Conservation (phyloP, 2,329 filamentous ascomycete species). For the Neonectria hederae region DNA sequence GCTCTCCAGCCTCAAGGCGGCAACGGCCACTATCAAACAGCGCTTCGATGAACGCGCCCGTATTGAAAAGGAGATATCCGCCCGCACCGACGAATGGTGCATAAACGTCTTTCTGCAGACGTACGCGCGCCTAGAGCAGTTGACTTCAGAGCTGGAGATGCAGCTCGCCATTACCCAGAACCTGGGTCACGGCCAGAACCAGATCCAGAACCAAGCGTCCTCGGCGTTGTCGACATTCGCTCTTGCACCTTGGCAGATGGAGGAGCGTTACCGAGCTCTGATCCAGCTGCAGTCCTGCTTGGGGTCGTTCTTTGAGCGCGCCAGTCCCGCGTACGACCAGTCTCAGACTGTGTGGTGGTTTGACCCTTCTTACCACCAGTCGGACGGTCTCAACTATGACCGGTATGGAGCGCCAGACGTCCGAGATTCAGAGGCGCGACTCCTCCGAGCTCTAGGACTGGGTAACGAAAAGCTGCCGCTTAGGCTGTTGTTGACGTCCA, state of each 20-base stretch:
- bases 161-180: slow-evolving; percentile 22
- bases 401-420: slow-evolving; percentile 22
- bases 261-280: slow-evolving; percentile 24
- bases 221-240: slow-evolving; percentile 13
- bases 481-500: slow-evolving; percentile 19
- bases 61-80: slow-evolving; percentile 23
- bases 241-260: slow-evolving; percentile 24
- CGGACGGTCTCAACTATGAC: slow-evolving; percentile 23
- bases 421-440: slow-evolving; percentile 13
- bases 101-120: slow-evolving; percentile 19
- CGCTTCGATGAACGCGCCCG: slow-evolving; percentile 25
- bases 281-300: slow-evolving; percentile 22
- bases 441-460: slow-evolving; percentile 14
- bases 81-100: slow-evolving; percentile 23
- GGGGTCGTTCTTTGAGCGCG: slow-evolving; percentile 25
- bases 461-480: slow-evolving; percentile 19
- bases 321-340: slow-evolving; percentile 26
- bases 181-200: slow-evolving; percentile 1
- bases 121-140: slow-evolving; percentile 13
- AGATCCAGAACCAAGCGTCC: neutral
- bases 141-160: slow-evolving; percentile 25
- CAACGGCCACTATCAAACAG: slow-evolving; percentile 19
- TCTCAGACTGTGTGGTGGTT: slow-evolving; percentile 26
- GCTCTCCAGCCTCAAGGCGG: slow-evolving; percentile 10
- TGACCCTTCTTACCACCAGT: slow-evolving; percentile 25